Evolutionary conservation across 176 grass and related monocot genomes (phyloP).

Genomic region (Eleusine coracana): DNA sequence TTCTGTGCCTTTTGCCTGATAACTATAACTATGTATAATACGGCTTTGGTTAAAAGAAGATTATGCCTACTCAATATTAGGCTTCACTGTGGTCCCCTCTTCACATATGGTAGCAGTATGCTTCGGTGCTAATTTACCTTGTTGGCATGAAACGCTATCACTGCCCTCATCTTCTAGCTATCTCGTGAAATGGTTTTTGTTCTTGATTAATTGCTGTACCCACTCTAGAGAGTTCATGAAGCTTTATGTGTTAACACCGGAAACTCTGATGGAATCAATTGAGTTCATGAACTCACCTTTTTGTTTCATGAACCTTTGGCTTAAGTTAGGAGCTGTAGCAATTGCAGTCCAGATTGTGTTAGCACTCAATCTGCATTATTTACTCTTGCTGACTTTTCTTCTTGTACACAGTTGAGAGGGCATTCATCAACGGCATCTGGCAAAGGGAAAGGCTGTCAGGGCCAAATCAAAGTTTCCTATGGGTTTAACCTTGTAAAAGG

Average conservation of each 20-base stretch:
- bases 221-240: neutral
- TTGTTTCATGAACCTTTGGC: neutral
- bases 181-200: neutral
- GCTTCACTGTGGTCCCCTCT: neutral
- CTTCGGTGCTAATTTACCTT: neutral
- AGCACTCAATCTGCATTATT: neutral
- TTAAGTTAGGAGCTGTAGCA: slow-evolving; percentile 1
- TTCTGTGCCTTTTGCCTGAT: neutral
- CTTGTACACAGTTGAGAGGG: slow-evolving; percentile 45
- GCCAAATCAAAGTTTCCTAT: slow-evolving; percentile 53
- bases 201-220: neutral
- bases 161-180: neutral
- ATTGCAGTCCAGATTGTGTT: neutral
- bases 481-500: slow-evolving; percentile 73
- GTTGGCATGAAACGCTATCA: slow-evolving; percentile 8
- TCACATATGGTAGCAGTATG: neutral
- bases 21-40: neutral
- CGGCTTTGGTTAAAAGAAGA: neutral
- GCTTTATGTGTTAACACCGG: no score
- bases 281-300: neutral
- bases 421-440: slow-evolving; percentile 48
- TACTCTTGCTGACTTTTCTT: slow-evolving; percentile 11
- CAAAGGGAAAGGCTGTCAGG: slow-evolving; percentile 59
- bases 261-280: neutral
- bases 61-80: neutral